Conservation (phyloP, 2,329 filamentous ascomycete species). For the Tolypocladium sp. region DNA sequence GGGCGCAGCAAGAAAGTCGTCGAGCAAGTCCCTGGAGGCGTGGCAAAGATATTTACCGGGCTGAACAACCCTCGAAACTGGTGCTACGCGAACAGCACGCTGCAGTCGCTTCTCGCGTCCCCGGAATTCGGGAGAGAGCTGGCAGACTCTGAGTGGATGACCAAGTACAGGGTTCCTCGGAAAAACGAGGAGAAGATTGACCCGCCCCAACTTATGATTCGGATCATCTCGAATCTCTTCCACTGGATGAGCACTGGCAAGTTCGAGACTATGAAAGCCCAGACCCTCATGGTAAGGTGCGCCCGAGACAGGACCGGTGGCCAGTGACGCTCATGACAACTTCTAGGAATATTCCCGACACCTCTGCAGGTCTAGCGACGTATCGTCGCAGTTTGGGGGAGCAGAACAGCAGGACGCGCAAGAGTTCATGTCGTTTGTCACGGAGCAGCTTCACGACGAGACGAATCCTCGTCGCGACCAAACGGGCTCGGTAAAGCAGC, state of each 20-base stretch:
- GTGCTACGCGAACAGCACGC: constrained; percentile 86
- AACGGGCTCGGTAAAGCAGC: constrained; percentile 18
- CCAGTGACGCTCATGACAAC: neutral
- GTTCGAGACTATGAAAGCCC: constrained; percentile 40
- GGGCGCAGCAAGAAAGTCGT: constrained; percentile 27
- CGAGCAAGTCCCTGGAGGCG: constrained; percentile 29
- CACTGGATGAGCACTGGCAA: constrained; percentile 45
- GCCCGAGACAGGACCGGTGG: neutral
- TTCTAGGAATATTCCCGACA: constrained; percentile 45
- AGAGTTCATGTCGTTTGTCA: constrained; percentile 78
- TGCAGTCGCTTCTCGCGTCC: constrained; percentile 76
- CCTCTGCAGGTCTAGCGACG: constrained; percentile 20
- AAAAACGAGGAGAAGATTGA: constrained; percentile 47
- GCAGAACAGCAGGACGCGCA: constrained; percentile 80
- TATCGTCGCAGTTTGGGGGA: constrained; percentile 51
- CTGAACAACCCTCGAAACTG: constrained; percentile 73
- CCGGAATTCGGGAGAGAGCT: constrained; percentile 56
- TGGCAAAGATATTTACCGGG: constrained; percentile 39
- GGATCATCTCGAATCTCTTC: constrained; percentile 50
- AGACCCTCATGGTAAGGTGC: constrained; percentile 46
- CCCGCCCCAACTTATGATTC: constrained; percentile 49
- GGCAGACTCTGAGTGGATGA: constrained; percentile 48
- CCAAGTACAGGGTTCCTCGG: constrained; percentile 57
- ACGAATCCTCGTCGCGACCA: constrained; percentile 55
- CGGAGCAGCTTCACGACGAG: constrained; percentile 78